phyloP scores from a whole-genome alignment of 2,329 filamentous ascomycete species.

The Claviceps sp. region DNA sequence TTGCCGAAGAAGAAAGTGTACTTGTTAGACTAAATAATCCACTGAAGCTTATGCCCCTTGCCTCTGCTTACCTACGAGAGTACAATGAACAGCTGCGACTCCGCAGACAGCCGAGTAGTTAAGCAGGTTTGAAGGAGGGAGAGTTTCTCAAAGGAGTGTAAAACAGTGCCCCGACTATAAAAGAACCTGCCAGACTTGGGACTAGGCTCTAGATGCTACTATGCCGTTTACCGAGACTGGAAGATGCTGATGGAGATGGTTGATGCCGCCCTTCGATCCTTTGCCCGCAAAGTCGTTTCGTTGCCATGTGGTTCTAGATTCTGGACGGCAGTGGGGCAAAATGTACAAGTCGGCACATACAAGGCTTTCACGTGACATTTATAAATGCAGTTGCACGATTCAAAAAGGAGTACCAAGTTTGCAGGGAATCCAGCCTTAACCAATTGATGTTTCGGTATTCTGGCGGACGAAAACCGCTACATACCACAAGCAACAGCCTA shows the following conservation, averaged over 20 bases:
- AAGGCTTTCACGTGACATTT: constrained; percentile 2
- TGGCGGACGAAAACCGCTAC: not conserved
- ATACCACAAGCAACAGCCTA: not conserved
- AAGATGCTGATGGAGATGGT: not conserved
- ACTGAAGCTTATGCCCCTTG: not conserved
- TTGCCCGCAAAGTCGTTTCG: constrained; percentile 1
- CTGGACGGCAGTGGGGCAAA: constrained; percentile 1
- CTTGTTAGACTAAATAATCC: not conserved
- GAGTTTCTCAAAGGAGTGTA: not conserved
- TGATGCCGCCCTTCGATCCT: not conserved
- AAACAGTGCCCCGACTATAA: not conserved
- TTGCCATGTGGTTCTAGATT: constrained; percentile 2
- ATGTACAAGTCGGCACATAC: not conserved
- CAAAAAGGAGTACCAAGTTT: not conserved
- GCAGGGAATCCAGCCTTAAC: not conserved
- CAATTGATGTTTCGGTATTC: not conserved
- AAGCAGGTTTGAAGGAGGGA: not conserved
- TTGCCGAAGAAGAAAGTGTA: no score
- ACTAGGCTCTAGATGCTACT: not conserved
- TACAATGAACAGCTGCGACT: not conserved
- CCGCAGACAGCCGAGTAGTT: constrained; percentile 1
- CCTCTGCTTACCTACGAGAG: constrained; percentile 1
- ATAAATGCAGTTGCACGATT: not conserved
- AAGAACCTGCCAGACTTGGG: no score
- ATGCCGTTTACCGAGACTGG: not conserved